phyloP scores from a whole-genome alignment of 2,329 filamentous ascomycete genomes.

The Coniochaeta sp. region DNA sequence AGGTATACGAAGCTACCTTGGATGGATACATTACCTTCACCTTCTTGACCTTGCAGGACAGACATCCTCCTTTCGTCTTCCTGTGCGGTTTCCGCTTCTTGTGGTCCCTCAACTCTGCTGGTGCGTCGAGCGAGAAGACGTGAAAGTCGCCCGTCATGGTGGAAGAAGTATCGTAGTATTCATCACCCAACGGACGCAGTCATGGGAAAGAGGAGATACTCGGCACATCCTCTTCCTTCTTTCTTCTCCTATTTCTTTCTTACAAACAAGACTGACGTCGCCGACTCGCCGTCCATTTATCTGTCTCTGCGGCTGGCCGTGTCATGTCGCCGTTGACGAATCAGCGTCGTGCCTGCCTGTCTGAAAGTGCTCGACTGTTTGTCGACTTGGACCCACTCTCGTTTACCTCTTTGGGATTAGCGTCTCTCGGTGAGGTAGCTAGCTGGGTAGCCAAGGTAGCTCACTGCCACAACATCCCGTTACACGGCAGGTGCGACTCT shows the following conservation, averaged over 20 bases:
- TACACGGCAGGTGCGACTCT: too few relatives aligned
- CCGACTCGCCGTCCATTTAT: not conserved
- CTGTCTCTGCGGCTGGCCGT: too few relatives aligned
- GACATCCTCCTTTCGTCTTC: constrained; percentile 14
- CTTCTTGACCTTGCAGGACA: constrained; percentile 13
- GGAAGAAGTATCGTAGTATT: not conserved
- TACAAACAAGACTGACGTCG: too few relatives aligned
- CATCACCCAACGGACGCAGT: not conserved
- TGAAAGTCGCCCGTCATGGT: constrained; percentile 9
- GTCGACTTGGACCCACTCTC: not conserved
- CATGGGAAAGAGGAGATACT: not conserved
- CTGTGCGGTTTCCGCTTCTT: constrained; percentile 13
- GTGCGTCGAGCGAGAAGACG: constrained; percentile 20
- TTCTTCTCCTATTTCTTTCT: too few relatives aligned
- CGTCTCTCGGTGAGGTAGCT: not conserved
- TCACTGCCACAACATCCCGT: too few relatives aligned
- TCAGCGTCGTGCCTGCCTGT: not conserved
- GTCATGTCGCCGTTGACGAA: not conserved
- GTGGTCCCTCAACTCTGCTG: constrained; percentile 11
- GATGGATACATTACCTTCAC: constrained; percentile 13
- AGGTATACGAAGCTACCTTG: not conserved
- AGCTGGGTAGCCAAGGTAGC: too few relatives aligned
- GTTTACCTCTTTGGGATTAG: not conserved
- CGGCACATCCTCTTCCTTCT: not conserved
- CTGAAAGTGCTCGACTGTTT: too few relatives aligned